Evolutionary conservation across 2,329 filamentous ascomycete genomes (phyloP).

Genomic region (Keithomyces neogunnii): DNA sequence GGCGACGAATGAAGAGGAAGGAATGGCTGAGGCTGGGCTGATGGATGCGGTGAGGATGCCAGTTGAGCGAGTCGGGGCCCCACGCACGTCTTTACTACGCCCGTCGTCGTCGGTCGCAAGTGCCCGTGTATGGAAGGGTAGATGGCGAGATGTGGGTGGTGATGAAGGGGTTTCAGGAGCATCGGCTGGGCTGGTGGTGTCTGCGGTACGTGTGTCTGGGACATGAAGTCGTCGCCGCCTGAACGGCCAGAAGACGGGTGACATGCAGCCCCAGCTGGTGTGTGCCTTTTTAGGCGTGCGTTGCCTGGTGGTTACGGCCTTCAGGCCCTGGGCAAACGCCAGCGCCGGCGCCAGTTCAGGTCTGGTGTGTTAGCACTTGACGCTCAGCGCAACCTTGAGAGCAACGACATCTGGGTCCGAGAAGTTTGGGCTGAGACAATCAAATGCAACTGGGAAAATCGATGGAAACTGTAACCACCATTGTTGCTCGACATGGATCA

Average conservation of each 20-base stretch:
- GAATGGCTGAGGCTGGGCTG: background rate
- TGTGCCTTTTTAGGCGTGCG: background rate
- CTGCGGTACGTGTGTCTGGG: background rate
- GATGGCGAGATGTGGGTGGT: background rate
- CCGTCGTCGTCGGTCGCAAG: no score
- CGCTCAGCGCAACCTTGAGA: background rate
- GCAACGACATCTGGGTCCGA: background rate
- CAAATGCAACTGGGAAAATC: no score
- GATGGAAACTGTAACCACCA: no score
- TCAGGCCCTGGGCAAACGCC: background rate
- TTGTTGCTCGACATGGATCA: background rate
- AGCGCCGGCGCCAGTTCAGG: background rate
- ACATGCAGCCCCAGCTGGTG: slow-evolving; percentile 1
- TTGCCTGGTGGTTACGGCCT: background rate
- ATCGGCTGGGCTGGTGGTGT: background rate
- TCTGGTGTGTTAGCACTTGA: background rate
- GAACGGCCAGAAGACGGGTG: slow-evolving; percentile 3
- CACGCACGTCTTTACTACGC: background rate
- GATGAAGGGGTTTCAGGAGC: background rate
- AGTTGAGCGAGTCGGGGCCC: background rate
- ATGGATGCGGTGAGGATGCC: background rate
- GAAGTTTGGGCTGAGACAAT: background rate
- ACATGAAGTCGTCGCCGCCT: slow-evolving; percentile 2
- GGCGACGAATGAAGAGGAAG: background rate
- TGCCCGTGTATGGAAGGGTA: background rate